Evolutionary conservation across 805 yeast species (phyloP).

Genomic region (Maudiozyma bulderi): DNA sequence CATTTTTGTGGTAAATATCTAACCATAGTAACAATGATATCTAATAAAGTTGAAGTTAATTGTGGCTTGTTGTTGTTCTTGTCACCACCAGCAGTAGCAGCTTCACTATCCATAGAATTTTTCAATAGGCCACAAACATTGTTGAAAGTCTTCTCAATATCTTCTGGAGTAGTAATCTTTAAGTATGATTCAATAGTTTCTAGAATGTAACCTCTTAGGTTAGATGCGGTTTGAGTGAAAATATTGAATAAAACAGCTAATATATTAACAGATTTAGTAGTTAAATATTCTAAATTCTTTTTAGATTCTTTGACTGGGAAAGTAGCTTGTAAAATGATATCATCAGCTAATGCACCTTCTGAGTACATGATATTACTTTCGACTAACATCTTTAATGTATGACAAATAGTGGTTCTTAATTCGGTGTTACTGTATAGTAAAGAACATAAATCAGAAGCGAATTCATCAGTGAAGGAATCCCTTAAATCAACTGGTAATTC

Average conservation of each 20-base stretch:
- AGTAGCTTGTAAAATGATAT: conserved; percentile 47
- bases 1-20: conserved; percentile 66
- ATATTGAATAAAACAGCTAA: conserved; percentile 86
- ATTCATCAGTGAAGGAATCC: conserved; percentile 55
- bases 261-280: conserved; percentile 60
- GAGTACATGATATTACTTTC: conserved; percentile 56
- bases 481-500: conserved; percentile 73
- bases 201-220: conserved; percentile 70
- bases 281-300: conserved; percentile 50
- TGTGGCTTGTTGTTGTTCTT: conserved; percentile 26
- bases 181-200: conserved; percentile 81
- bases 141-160: conserved; percentile 66
- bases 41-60: conserved; percentile 81
- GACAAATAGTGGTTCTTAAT: conserved; percentile 74
- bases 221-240: conserved; percentile 79
- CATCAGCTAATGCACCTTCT: conserved; percentile 48
- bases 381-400: conserved; percentile 66
- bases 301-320: conserved; percentile 50
- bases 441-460: conserved; percentile 70
- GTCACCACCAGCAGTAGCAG: conserved; percentile 3
- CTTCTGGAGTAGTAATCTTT: conserved; percentile 56
- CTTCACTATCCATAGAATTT: conserved; percentile 58
- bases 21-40: conserved; percentile 77
- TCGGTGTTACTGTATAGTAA: conserved; percentile 65
- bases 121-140: conserved; percentile 76